Evolutionary conservation across 768 basidiomycete species (phyloP), one percentile per base, ranked within the genome.

Genomic region (Aureoboletus auriporus): DNA sequence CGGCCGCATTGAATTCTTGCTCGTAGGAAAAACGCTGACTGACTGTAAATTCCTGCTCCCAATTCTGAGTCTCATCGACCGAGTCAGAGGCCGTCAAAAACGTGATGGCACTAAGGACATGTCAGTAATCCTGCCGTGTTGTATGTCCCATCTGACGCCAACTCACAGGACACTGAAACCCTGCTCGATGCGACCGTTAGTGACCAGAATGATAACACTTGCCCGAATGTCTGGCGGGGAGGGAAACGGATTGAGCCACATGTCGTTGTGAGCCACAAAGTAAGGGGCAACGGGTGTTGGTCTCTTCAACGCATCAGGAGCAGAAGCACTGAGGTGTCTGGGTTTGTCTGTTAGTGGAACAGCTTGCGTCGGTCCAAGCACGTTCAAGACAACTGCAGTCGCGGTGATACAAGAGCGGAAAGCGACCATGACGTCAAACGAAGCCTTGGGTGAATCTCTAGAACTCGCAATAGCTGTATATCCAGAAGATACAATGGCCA

Each of bases 1-100:
- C 81, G 6, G 80, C 79, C 0, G 73, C 70, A 20, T 68, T 69
- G 56, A 82, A 83, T 48, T 76, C 69, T 1, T 72, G 52, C 50
- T 78, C 63, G 56, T 75, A 70, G 12, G 69, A 31, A 11, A 71
- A 50, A 27, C 80, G 73, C 30, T 75, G 60, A 14, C 53, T 52
- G 5, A 66, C 65, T 2, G 69, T 61, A 3, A 80, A 64, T 31
- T 56, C 55, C 23, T 69, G 57, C 77, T n/a, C n/a, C n/a, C 76
- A 79, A 49, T 71, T 71, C 42, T 63, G 60, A 6, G 75, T 78
- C 62, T 78, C 58, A 50, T 79, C 76, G 40, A 57, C 70, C 0
- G 75, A 56, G 4, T 78, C 77, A 13, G 64, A 62, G 9, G 60
- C 57, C 13, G 75, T 54, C 40, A 75, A 52, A 62, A 79, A 78